A percentile compares a stretch with the other conserved stretches of the same genome.
Conservation (phyloP, 306 rosid genomes). For the Comarum palustre region DNA sequence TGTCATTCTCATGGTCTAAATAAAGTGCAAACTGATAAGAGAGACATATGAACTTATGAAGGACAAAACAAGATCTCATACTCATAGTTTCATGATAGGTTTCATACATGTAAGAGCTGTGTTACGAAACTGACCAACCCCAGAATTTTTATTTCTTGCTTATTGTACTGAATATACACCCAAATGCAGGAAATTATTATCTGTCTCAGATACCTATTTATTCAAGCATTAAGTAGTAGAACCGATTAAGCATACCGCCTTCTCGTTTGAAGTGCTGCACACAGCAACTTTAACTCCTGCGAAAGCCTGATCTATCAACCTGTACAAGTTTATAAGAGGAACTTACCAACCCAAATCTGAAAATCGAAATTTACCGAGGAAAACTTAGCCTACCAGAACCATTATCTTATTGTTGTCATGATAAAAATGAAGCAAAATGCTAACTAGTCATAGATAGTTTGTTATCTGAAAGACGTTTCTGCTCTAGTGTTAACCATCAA, state of each 20-base stretch:
- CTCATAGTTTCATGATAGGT: constrained; percentile 1
- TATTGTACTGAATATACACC: not conserved
- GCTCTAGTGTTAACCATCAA: not conserved
- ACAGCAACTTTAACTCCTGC: constrained; percentile 91
- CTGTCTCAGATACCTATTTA: constrained; percentile 6
- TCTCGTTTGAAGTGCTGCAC: constrained; percentile 98
- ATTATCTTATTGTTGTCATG: not conserved
- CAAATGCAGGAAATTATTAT: not conserved
- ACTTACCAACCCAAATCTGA: constrained; percentile 13
- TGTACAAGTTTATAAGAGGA: constrained; percentile 32
- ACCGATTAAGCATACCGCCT: constrained; percentile 88
- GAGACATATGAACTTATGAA: not conserved
- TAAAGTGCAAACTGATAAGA: constrained; percentile 2
- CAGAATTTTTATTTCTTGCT: not conserved
- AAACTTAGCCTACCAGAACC: not conserved
- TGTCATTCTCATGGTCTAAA: not conserved
- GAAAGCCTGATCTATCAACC: constrained; percentile 92
- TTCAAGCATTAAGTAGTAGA: constrained; percentile 28
- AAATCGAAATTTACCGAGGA: not conserved
- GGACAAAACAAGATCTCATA: not conserved
- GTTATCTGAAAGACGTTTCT: not conserved
- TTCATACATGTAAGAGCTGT: constrained; percentile 11
- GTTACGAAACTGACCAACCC: constrained; percentile 3
- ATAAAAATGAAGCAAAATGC: not conserved
- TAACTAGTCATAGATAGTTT: not conserved